Percentiles rank a stretch among this genome's conserved stretches.
phyloP scores from a whole-genome alignment of 2,329 filamentous ascomycete genomes.

The Sphaceloma murrayae region DNA sequence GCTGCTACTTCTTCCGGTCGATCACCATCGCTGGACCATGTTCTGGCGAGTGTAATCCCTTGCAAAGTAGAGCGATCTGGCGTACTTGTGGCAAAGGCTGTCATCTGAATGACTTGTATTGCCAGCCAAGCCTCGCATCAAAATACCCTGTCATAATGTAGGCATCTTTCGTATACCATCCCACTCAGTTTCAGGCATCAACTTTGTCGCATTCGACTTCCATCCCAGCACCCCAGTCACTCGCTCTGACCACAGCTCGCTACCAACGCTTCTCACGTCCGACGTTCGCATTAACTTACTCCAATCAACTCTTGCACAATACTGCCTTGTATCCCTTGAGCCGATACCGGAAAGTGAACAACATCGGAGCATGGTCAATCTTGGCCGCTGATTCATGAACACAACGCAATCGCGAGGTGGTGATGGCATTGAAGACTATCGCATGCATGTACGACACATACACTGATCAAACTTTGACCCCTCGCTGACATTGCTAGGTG shows the following conservation, averaged over 20 bases:
- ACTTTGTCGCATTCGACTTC: neutral
- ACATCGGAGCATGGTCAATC: neutral
- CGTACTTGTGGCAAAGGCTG: slow-evolving; percentile 4
- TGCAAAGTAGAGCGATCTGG: no score
- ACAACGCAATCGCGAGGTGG: slow-evolving; percentile 6
- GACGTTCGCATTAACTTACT: no score
- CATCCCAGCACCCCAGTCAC: neutral
- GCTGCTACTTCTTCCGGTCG: no score
- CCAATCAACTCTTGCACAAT: neutral
- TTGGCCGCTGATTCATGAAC: slow-evolving; percentile 5
- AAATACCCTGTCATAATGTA: neutral
- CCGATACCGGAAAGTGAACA: neutral
- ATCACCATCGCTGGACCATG: no score
- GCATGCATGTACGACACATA: slow-evolving; percentile 23
- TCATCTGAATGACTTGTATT: slow-evolving; percentile 1
- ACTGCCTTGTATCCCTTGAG: neutral
- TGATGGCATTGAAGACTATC: slow-evolving; percentile 20
- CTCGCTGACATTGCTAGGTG: slow-evolving; percentile 38
- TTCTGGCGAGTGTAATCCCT: no score
- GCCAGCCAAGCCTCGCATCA: slow-evolving; percentile 5
- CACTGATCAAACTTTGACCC: no score
- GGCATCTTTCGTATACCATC: neutral
- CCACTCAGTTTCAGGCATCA: slow-evolving; percentile 7
- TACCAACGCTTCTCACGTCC: neutral
- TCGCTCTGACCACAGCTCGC: slow-evolving; percentile 1